Conservation (phyloP, 2,329 filamentous ascomycete genomes). For the Zelopaecilomyces penicillatus region DNA sequence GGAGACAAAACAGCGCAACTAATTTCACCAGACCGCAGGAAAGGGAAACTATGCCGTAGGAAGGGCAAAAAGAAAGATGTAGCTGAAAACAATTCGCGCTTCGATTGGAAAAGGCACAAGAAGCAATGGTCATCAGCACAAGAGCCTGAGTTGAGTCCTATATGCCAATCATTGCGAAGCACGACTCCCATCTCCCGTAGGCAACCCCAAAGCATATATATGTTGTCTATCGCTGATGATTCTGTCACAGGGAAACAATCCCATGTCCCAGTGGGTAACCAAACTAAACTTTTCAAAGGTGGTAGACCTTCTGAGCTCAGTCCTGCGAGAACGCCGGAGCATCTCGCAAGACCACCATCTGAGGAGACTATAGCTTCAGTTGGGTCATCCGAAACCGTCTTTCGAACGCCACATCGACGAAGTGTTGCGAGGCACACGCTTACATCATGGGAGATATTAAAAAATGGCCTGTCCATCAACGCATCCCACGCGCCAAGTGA, state of each 20-base stretch:
- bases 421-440: conserved; percentile 16
- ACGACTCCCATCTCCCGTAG: conserved; percentile 18
- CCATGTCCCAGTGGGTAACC: background rate
- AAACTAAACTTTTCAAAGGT: background rate
- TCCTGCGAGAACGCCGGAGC: background rate
- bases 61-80: conserved; percentile 16
- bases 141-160: conserved; percentile 41
- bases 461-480: conserved; percentile 24
- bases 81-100: conserved; percentile 14
- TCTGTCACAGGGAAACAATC: conserved; percentile 3
- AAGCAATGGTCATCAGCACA: conserved; percentile 44
- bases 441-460: conserved; percentile 21
- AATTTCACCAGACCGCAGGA: conserved; percentile 2
- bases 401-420: conserved; percentile 24
- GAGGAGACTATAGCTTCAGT: conserved; percentile 2
- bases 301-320: background rate
- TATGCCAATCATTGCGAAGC: conserved; percentile 32
- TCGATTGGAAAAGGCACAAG: conserved; percentile 37
- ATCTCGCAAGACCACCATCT: background rate
- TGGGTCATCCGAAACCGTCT: conserved; percentile 29
- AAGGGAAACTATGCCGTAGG: conserved; percentile 12
- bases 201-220: conserved; percentile 1
- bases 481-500: conserved; percentile 4
- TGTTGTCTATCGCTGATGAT: background rate
- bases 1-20: too few species aligned